Evolutionary conservation across 768 basidiomycete genomes (phyloP), one percentile per base, ranked within the genome.

Genomic region (Rhizopogon salebrosus): DNA sequence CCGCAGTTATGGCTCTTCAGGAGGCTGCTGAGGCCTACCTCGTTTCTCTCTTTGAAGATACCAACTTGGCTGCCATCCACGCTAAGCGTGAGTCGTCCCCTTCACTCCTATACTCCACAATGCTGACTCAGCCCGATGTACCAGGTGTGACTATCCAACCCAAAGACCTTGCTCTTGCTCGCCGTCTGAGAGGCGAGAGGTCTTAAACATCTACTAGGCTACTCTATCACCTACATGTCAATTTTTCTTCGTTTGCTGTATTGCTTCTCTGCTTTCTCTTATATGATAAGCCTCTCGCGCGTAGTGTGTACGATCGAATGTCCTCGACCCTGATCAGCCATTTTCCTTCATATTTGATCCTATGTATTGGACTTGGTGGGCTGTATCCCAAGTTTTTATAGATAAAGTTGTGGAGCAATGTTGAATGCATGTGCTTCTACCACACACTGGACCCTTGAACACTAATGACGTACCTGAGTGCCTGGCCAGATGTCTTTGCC

Each of bases 11-110:
- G 82, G 92, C 92, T 42, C 80, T 94, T 55, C 92, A 95, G 75
- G 92, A 95, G 70, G 92, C 91, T 45, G 88, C 89, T 46, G 92
- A 95, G 77, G 88, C 87, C 24, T 90, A 90, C 74, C 87, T 89
- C 53, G 88, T 89, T 63, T 89, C 85, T 23, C 79, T 91, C 67
- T 91, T 91, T 62, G 89, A 91, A 62, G 89, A 91, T 75, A 91
- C 89, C 55, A 91, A 91, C 77, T 84, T 92, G 81, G 90, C 90
- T 60, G 89, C 89, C 52, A 92, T 92, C 69, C 89, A 92, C 65
- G 89, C 89, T 49, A 92, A 92, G 73, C 86, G 89, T 75, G 60
- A 62, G 68, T 70, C 56, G 39, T 58, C 2, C 9, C 10, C 54
- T 18, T 1, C 29, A 0, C 27, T 35, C 29, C 37, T 4, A 26